Conservation (phyloP, 768 basidiomycete species). For the Mrakia frigida region DNA sequence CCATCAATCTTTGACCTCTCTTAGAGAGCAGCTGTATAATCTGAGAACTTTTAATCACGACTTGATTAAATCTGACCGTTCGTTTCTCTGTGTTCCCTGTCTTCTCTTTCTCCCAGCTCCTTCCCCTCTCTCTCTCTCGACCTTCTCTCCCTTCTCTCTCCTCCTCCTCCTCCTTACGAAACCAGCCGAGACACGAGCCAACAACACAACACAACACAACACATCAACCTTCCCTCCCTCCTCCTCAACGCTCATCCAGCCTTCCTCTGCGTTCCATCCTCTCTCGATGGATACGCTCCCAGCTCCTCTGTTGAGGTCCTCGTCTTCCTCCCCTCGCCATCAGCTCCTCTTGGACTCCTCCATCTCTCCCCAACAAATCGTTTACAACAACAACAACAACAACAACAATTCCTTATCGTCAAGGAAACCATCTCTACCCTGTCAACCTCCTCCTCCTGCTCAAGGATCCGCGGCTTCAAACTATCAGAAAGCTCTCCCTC, state of each 20-base stretch:
- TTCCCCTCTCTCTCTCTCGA: background rate
- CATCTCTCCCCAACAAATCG: background rate
- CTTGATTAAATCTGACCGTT: background rate
- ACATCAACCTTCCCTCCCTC: too few relatives aligned
- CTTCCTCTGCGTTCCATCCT: too few relatives aligned
- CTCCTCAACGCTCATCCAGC: too few relatives aligned
- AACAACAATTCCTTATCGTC: background rate
- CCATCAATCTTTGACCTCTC: background rate
- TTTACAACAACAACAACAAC: background rate
- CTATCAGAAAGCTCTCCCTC: background rate
- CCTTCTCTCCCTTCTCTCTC: background rate
- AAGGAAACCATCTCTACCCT: background rate
- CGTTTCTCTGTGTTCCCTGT: background rate
- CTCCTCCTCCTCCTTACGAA: background rate
- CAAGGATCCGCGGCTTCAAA: background rate
- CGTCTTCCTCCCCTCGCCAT: too few relatives aligned
- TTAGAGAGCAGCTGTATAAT: too few relatives aligned
- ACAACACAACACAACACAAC: too few relatives aligned
- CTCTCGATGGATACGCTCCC: too few relatives aligned
- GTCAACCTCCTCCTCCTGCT: background rate
- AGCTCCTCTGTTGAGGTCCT: too few relatives aligned
- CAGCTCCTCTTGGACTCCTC: too few relatives aligned
- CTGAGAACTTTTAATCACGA: too few relatives aligned
- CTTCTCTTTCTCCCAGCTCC: background rate
- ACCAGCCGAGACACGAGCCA: background rate